phyloP scores from a whole-genome alignment of 2,329 filamentous ascomycete species.

The Beauveria australis region DNA sequence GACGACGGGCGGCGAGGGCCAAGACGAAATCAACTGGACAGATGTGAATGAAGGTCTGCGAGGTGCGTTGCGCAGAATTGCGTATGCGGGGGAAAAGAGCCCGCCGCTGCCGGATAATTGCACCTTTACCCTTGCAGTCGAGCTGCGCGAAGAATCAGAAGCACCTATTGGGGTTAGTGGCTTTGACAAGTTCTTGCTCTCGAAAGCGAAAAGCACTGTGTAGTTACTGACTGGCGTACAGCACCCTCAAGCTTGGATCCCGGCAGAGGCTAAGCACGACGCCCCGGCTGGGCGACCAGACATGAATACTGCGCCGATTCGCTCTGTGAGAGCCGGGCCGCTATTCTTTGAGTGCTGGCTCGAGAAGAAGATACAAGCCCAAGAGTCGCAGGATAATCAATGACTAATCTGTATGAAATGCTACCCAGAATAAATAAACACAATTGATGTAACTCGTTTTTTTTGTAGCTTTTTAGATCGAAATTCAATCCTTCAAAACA shows the following conservation, averaged over 20 bases:
- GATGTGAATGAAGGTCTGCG: conserved; percentile 68
- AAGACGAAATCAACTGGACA: conserved; percentile 37
- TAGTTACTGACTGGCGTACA: conserved; percentile 18
- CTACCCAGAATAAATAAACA: not conserved
- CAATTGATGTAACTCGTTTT: not conserved
- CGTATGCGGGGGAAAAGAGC: conserved; percentile 50
- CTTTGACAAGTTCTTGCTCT: not conserved
- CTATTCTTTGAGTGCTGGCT: conserved; percentile 61
- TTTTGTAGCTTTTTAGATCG: not conserved
- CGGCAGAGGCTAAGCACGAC: conserved; percentile 35
- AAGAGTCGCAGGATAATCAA: not conserved
- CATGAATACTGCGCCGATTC: conserved; percentile 33
- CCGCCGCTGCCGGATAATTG: conserved; percentile 52
- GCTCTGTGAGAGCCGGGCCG: conserved; percentile 48
- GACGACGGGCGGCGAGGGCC: conserved; percentile 8
- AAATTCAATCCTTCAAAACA: not conserved
- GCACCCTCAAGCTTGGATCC: conserved; percentile 55
- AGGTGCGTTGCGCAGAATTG: conserved; percentile 55
- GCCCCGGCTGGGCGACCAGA: not conserved
- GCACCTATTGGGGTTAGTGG: conserved; percentile 49
- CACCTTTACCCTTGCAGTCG: conserved; percentile 69
- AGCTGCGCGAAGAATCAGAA: conserved; percentile 53
- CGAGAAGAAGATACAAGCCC: conserved; percentile 33
- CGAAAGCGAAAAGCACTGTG: not conserved
- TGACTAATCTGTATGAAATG: not conserved